phyloP scores from a whole-genome alignment of 768 basidiomycete species.

The Serendipita sp. region DNA sequence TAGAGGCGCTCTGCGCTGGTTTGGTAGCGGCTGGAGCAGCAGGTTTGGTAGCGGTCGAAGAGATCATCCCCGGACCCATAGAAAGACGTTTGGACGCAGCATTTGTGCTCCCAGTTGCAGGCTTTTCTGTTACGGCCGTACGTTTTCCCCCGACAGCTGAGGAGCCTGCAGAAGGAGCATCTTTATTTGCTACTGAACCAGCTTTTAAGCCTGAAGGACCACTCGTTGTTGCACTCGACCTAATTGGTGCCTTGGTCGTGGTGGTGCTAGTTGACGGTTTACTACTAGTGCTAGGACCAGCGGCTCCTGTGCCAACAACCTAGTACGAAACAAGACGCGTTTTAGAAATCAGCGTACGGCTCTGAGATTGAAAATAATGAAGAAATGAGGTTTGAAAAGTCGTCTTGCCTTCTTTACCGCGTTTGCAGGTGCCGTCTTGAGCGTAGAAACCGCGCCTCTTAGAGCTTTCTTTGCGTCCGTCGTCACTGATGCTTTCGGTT shows the following conservation, averaged over 20 bases:
- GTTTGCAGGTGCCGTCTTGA: background rate
- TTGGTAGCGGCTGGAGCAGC: conserved; percentile 21
- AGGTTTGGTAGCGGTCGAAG: conserved; percentile 20
- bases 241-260: conserved; percentile 23
- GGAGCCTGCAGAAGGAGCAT: conserved; percentile 8
- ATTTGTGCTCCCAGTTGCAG: conserved; percentile 2
- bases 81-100: conserved; percentile 20
- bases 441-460: background rate
- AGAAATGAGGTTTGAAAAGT: background rate
- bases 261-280: conserved; percentile 24
- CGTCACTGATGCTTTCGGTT: conserved; percentile 9
- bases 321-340: conserved; percentile 21
- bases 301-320: conserved; percentile 52
- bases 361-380: background rate
- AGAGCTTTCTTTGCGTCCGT: background rate
- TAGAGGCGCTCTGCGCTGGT: background rate
- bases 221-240: conserved; percentile 7
- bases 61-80: conserved; percentile 21
- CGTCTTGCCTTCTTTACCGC: conserved; percentile 49
- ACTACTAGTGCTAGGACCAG: conserved; percentile 32
- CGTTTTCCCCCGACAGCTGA: background rate
- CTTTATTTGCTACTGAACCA: background rate
- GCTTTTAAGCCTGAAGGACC: conserved; percentile 13
- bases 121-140: background rate
- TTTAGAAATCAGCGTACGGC: background rate